phyloP scores from a whole-genome alignment of 2,329 filamentous ascomycete species.

The Huntiella omanensis region DNA sequence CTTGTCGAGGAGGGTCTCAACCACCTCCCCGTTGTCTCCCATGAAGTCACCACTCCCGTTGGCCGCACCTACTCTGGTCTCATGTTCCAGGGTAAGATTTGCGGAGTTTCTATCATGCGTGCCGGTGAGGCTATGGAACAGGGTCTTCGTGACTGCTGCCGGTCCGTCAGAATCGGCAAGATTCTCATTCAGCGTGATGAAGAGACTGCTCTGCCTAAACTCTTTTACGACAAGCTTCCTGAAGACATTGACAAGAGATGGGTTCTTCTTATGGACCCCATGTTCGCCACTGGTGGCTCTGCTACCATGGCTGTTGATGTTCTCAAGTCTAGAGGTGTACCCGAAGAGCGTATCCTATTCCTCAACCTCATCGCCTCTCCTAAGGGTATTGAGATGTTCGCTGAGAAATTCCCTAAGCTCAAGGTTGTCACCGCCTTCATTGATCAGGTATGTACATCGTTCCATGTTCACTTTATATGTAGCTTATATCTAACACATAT shows the following conservation, averaged over 20 bases:
- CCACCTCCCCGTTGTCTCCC: slow-evolving; percentile 78
- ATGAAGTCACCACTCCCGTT: slow-evolving; percentile 78
- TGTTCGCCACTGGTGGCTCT: slow-evolving; percentile 95
- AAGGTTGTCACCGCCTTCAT: slow-evolving; percentile 91
- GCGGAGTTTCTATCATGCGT: slow-evolving; percentile 95
- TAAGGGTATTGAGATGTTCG: slow-evolving; percentile 76
- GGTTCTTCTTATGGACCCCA: slow-evolving; percentile 90
- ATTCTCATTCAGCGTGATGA: slow-evolving; percentile 96
- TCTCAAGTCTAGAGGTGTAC: slow-evolving; percentile 72
- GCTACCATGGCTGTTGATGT: slow-evolving; percentile 95
- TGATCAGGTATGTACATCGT: slow-evolving; percentile 41
- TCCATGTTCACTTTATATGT: not conserved
- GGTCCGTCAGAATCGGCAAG: slow-evolving; percentile 95
- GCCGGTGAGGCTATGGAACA: slow-evolving; percentile 98
- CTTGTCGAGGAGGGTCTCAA: slow-evolving; percentile 95
- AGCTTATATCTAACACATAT: not conserved
- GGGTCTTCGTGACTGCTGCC: slow-evolving; percentile 85
- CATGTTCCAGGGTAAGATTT: slow-evolving; percentile 94
- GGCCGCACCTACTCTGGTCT: slow-evolving; percentile 77
- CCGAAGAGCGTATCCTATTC: slow-evolving; percentile 88
- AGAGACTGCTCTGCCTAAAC: slow-evolving; percentile 74
- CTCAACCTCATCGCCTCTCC: slow-evolving; percentile 96
- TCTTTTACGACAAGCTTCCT: slow-evolving; percentile 96
- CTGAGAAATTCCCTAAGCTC: slow-evolving; percentile 70
- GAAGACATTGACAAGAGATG: slow-evolving; percentile 83